Base-by-base conservation (phyloP, 495 filamentous ascomycete genomes). In the Aspergillus funiculosus region DNA sequence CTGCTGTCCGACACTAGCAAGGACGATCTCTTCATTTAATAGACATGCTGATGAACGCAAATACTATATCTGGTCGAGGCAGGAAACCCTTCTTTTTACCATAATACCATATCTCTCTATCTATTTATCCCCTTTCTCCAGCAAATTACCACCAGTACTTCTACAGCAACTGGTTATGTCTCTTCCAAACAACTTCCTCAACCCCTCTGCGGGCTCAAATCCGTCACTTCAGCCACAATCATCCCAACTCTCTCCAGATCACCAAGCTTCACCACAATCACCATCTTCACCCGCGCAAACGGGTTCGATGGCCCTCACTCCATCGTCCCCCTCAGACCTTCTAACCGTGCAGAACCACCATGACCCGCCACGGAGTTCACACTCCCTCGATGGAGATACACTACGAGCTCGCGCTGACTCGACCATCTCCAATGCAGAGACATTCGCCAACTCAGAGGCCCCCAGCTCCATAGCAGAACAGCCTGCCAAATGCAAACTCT, bases 381-480 rank as follows among this genome's bases (percentile, higher is more conserved):
- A 54, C 11, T 77, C 73, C 2, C 61, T 75, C 26, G 74, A 73
- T 39, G 74, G 72, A 13, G 74, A 73, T 19, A 77, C 74, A 11
- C 48, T 77, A 14, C 71, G 73, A 11, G 58, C 71, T 17, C 69
- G 72, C 27, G 66, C 73, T 30, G 57, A 60, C 45, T 77, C 74
- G 1, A 73, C 69, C 30, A 62, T 68, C 21, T 76, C 74, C 1
- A 64, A 55, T 31, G 60, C 63, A 24, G 60, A 63, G 30, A 71
- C 69, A 10, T 49, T 62, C 13, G 43, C 62, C 6, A 58, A 70
- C 40, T 73, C 74, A 20, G 61, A 72, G 41, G 58, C 68, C 6
- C 66, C 64, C 60, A 61, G 31, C 6, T 43, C n/a, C n/a, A n/a
- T n/a, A n/a, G n/a, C n/a, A n/a, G n/a, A n/a, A 58, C 65, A 25